Evolutionary conservation across 768 basidiomycete genomes (phyloP), one percentile per base, ranked within the genome.

Genomic region (Tephrocybe sp.): DNA sequence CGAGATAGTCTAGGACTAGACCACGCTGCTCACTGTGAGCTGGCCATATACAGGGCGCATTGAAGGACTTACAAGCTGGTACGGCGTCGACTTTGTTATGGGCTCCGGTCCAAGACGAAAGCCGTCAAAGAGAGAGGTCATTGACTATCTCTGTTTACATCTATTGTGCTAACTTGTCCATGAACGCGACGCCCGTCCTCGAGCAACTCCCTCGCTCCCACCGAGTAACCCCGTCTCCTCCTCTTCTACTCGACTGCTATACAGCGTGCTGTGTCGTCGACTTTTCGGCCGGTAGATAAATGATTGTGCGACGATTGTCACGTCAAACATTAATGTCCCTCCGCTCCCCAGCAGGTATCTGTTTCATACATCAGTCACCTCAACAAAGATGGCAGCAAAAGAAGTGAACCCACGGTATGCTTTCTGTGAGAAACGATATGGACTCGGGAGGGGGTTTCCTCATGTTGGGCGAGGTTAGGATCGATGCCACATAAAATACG

Each of bases 271-370:
- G 47, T 70, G 72, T 49, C 76, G 71, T 25, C 70, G 75, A 30
- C 64, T 71, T 42, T 66, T 72, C 22, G 74, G 72, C 42, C 78
- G 77, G 66, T 98, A 98, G 18, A 94, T 70, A 58, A 86, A 77
- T 18, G 85, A 85, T 68, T 99, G 97, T 9, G 77, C 65, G 46
- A 98, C 84, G 61, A 99, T 97, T 4, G 88, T 88, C 25, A 97
- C 69, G 64, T 99, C 97, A 64, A 97, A 98, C 56, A 92, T 67
- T 15, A 98, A 79, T 0, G 95, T 97, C 2, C 97, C 97, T 33
- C 81, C 94, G 50, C 91, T 93, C 27, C 95, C 95, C 1, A 98
- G 71, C 0, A 98, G 75, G 62, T 94, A 97, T 42, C 89, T 91
- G 40, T 16, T 22, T 2, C 9, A 12, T 3, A 6, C 5, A 16